Conservation (phyloP, 225 moss, liverwort and hornwort species). For the Asterella californica region DNA sequence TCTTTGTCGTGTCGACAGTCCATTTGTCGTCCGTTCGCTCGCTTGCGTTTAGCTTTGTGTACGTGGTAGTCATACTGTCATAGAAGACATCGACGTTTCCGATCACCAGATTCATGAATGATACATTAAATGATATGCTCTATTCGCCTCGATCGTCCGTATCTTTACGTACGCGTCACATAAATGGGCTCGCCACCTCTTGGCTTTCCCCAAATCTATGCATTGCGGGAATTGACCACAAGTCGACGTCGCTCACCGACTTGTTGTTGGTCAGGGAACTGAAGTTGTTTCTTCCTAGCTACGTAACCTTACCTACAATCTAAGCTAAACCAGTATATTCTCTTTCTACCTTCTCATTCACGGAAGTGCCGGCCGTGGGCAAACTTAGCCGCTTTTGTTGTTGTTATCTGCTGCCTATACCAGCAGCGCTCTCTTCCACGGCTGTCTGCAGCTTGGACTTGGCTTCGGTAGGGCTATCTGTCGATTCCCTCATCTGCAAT, state of each 20-base stretch:
- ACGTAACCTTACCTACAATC: background rate
- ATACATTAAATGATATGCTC: too few relatives aligned
- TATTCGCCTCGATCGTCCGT: too few relatives aligned
- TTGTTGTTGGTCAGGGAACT: background rate
- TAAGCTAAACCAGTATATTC: background rate
- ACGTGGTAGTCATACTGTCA: background rate
- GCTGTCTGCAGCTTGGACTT: constrained; percentile 36
- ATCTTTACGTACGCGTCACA: too few relatives aligned
- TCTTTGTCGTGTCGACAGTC: background rate
- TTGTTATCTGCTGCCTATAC: background rate
- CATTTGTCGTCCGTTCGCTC: background rate
- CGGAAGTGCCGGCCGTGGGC: background rate
- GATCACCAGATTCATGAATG: background rate
- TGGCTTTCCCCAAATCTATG: too few relatives aligned
- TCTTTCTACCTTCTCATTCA: background rate
- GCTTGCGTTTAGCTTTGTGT: background rate
- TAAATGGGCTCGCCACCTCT: background rate
- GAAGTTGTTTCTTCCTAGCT: background rate
- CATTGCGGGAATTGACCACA: too few relatives aligned
- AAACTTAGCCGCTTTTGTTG: background rate
- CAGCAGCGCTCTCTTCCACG: constrained; percentile 28
- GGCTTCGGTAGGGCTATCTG: background rate
- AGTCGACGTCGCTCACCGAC: background rate
- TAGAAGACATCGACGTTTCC: background rate
- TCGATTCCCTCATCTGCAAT: constrained; percentile 31